Percentiles rank a stretch among this genome's conserved stretches.
Conservation (phyloP, 2,329 filamentous ascomycete genomes). For the Pseudogymnoascus sp. region DNA sequence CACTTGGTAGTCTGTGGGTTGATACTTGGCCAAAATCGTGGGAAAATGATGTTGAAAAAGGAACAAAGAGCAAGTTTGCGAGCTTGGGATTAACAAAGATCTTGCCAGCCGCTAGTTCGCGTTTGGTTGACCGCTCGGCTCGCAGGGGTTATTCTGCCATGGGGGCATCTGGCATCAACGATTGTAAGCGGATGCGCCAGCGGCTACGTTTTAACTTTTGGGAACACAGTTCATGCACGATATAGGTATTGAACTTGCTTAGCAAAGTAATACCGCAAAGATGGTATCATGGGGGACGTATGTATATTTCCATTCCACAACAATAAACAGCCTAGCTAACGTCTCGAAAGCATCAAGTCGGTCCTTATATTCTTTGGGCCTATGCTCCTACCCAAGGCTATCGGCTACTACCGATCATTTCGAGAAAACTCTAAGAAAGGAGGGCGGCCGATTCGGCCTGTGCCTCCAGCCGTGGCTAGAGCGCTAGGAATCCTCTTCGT, state of each 20-base stretch:
- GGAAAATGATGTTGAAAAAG: conserved; percentile 3
- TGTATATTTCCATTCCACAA: conserved; percentile 23
- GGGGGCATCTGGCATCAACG: not conserved
- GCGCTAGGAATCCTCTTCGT: conserved; percentile 52
- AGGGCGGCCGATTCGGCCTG: conserved; percentile 44
- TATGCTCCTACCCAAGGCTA: conserved; percentile 57
- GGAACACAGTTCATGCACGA: not conserved
- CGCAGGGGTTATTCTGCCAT: not conserved
- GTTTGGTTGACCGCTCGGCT: conserved; percentile 1
- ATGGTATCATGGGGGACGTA: conserved; percentile 43
- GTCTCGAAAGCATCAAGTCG: conserved; percentile 35
- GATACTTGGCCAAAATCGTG: not conserved
- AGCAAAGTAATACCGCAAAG: conserved; percentile 10
- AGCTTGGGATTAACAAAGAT: conserved; percentile 3
- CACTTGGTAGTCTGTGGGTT: not conserved
- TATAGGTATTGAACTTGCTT: conserved; percentile 8
- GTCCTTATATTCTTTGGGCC: conserved; percentile 54
- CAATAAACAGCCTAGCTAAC: not conserved
- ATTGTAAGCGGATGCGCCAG: not conserved
- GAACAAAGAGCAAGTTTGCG: conserved; percentile 4
- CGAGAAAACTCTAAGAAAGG: conserved; percentile 36
- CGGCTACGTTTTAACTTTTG: not conserved
- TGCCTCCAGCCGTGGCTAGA: conserved; percentile 45
- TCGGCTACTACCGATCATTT: conserved; percentile 54
- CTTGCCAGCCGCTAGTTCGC: not conserved